Evolutionary conservation across 371 early-diverging fungal species (phyloP), one percentile per base, ranked within the genome.

Genomic region (Mortierella sp.): DNA sequence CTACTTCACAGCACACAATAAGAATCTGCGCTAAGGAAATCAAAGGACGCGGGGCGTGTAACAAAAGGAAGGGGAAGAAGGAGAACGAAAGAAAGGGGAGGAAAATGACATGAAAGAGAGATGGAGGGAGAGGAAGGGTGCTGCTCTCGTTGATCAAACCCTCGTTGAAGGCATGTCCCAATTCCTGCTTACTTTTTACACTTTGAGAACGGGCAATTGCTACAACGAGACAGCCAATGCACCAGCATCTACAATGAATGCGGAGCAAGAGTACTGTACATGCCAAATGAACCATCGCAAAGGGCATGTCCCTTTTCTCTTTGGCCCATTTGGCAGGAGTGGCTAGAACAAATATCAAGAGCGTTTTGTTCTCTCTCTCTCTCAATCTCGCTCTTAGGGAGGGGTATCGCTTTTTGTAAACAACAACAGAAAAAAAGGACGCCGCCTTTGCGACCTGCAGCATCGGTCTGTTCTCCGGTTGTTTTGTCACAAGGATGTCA

Each of bases 131-230:
- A 34, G 21, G 9, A 40, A 64, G 24, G 43, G 40, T 31, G 43
- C 43, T 67, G 67, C 67, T 67, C 43, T 11, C 11, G 67, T 67
- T 40, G 64, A 64, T 64, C 64, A 64, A 64, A 64, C 64, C 64
- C 34, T 64, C 64, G 24, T 67, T 19, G 21, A 37, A 37, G 67
- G 67, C 43, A 67, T 67, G 67, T 64, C 67, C 67, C 67, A 67
- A 37, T 40, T 40, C 67, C 21, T 21, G 37, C 64, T 64, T 64
- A 37, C 37, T 37, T 21, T 64, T 34, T 16, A 0, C 21, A 8
- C 34, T 21, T 21, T 67, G 67, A 67, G 67, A 67, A 40, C 67
- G 40, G 37, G 40, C 19, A 37, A 67, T 21, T 6, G 13, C 5
- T 14, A 57, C 46, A 46, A 46, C 46, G 44, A 43, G 57, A 10